Evolutionary conservation across 352 stramenopile species (phyloP).

Genomic region (Elongisporangium senticosum): DNA sequence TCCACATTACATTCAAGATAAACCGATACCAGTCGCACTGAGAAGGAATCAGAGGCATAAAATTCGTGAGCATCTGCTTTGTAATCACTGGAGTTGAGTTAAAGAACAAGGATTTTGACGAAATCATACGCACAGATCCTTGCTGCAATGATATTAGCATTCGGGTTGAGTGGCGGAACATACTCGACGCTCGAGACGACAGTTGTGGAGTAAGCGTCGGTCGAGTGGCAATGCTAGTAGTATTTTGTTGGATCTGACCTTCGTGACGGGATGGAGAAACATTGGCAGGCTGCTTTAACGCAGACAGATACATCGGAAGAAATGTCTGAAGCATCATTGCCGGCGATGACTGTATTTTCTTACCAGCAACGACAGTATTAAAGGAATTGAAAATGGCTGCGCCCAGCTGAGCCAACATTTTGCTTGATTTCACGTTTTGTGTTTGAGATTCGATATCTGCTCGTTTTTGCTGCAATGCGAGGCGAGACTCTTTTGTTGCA

Average conservation of each 20-base stretch:
- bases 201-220: not conserved
- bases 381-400: slow-evolving; percentile 39
- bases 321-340: slow-evolving; percentile 25
- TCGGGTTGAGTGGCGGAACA: not conserved
- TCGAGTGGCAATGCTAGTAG: not conserved
- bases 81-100: slow-evolving; percentile 12
- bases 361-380: slow-evolving; percentile 12
- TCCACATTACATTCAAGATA: slow-evolving; percentile 11
- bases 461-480: slow-evolving; percentile 6
- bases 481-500: slow-evolving; percentile 20
- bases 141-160: not conserved
- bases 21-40: slow-evolving; percentile 22
- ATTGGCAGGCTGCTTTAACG: slow-evolving; percentile 4
- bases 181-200: not conserved
- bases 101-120: slow-evolving; percentile 8
- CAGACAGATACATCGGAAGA: slow-evolving; percentile 24
- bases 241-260: not conserved
- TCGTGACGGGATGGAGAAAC: not conserved
- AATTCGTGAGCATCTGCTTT: slow-evolving; percentile 6
- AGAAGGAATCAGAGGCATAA: slow-evolving; percentile 14
- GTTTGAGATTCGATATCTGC: slow-evolving; percentile 13
- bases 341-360: slow-evolving; percentile 5
- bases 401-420: slow-evolving; percentile 20
- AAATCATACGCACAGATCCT: slow-evolving; percentile 3
- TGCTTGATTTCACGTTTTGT: slow-evolving; percentile 10